phyloP scores from a whole-genome alignment of 2,329 filamentous ascomycete species.

The Diaporthe sp. region DNA sequence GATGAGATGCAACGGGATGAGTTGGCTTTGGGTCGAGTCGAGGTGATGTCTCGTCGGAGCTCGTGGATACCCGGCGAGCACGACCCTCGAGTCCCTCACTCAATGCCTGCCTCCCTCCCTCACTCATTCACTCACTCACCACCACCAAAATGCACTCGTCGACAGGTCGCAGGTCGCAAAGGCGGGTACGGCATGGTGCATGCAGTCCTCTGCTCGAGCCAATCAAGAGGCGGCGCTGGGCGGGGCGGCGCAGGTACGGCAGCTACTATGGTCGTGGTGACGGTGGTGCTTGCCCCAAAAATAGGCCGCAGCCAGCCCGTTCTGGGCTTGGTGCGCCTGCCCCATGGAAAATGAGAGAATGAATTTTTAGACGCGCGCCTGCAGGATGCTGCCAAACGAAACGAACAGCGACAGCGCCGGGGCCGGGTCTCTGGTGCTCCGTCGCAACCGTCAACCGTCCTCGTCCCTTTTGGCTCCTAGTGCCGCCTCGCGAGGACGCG shows the following conservation, averaged over 20 bases:
- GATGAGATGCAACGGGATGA: not conserved
- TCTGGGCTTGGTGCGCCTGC: not conserved
- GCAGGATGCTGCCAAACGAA: constrained; percentile 26
- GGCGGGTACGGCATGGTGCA: not conserved
- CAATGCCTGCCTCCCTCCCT: too few species aligned
- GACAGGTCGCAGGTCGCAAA: not conserved
- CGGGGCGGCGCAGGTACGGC: not conserved
- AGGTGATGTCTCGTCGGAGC: not conserved
- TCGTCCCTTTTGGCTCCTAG: not conserved
- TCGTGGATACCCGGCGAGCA: not conserved
- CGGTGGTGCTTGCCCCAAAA: constrained; percentile 8
- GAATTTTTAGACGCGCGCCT: constrained; percentile 40
- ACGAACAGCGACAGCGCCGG: constrained; percentile 16
- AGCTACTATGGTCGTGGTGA: not conserved
- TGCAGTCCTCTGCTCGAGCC: not conserved
- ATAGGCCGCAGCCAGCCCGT: constrained; percentile 20
- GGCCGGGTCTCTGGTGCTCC: constrained; percentile 4
- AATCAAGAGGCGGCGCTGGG: constrained; percentile 9
- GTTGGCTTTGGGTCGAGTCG: not conserved
- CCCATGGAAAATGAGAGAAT: not conserved
- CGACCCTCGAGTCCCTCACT: not conserved
- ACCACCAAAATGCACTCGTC: too few species aligned
- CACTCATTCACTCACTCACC: too few species aligned
- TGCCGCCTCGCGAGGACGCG: not conserved
- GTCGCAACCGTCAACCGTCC: constrained; percentile 7